A percentile compares a stretch with the other conserved stretches of the same genome.
Evolutionary conservation across 202 grass and related monocot genomes (phyloP).

Genomic region (Musa balbisiana): DNA sequence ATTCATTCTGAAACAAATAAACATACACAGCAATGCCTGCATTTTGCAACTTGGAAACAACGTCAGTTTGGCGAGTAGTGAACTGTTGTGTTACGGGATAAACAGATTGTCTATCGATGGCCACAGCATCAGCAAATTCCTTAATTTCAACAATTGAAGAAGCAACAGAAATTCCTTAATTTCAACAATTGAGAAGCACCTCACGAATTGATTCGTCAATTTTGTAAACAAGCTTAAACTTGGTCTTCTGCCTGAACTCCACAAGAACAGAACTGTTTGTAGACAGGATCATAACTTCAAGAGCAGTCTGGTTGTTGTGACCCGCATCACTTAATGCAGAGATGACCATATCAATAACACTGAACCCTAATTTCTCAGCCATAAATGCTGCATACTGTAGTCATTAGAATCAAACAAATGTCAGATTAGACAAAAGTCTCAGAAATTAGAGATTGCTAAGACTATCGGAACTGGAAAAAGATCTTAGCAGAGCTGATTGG

Average conservation of each 20-base stretch:
- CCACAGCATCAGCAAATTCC: slow-evolving; percentile 55
- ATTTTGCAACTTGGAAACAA: slow-evolving; percentile 36
- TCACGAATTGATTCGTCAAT: slow-evolving; percentile 28
- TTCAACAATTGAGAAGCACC: slow-evolving; percentile 35
- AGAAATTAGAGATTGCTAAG: neutral
- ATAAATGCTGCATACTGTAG: slow-evolving; percentile 58
- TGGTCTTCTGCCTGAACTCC: slow-evolving; percentile 55
- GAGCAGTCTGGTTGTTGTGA: slow-evolving; percentile 37
- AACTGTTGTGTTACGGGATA: slow-evolving; percentile 15
- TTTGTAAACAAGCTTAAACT: slow-evolving; percentile 61
- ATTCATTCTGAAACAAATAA: slow-evolving; percentile 61
- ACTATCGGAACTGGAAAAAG: neutral
- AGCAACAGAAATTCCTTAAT: slow-evolving; percentile 46
- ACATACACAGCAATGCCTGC: slow-evolving; percentile 56
- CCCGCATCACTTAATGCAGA: slow-evolving; percentile 43
- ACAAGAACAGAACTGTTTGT: slow-evolving; percentile 61
- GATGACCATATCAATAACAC: slow-evolving; percentile 35
- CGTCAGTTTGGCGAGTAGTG: slow-evolving; percentile 27
- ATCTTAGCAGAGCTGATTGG: too few relatives aligned
- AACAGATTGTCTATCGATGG: slow-evolving; percentile 35
- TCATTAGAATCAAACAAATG: neutral
- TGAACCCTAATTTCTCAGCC: slow-evolving; percentile 36
- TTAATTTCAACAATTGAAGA: slow-evolving; percentile 49
- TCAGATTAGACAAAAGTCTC: neutral
- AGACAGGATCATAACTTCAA: slow-evolving; percentile 57